Base-by-base conservation (phyloP, 2,329 filamentous ascomycete species). In the Rhinocladiella mackenziei region DNA sequence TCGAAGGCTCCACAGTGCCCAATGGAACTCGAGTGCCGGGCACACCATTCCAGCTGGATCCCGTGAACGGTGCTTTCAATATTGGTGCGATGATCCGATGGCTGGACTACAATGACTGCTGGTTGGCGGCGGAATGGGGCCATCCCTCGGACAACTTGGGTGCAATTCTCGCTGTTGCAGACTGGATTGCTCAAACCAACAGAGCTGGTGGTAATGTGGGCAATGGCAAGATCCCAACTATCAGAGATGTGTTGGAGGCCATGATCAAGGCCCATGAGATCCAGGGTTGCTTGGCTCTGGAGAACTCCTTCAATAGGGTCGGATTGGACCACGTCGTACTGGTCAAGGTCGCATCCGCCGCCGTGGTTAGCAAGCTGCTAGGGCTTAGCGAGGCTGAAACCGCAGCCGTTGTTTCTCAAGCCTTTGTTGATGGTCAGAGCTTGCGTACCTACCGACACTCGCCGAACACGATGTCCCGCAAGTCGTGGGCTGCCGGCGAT, bases 251-350 rank as follows among this genome's bases (percentile, higher is more conserved):
- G 28, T 79, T 98, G 55, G 89, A 96, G 77, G 89, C 79, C 58
- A 96, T 97, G 88, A 94, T 97, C 77, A 95, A 95, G 78, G 92
- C 92, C 59, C 92, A 98, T 70, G 92, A 98, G 70, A 95, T 98
- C 62, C 92, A 98, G 76, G 92, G 92, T 60, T 94, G 89, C 70
- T 75, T 98, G 66, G 92, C 92, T 45, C 79, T 98, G 47, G 84
- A 97, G 71, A 98, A 98, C 79, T 95, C 89, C 41, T 97, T 83
- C 81, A 98, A 98, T 80, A 94, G 91, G 74, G 92, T 97, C 65
- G 92, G 92, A 48, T 76, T 98, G 48, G 92, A 98, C 74, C 92
- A 98, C 71, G 92, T 98, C 54, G 86, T 97, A 42, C 78, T 97
- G 45, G 92, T 98, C 75, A 98, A 98, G 80, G 88, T 97, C 54